Conservation (phyloP, 2,329 filamentous ascomycete species). For the Colletotrichum sp. region DNA sequence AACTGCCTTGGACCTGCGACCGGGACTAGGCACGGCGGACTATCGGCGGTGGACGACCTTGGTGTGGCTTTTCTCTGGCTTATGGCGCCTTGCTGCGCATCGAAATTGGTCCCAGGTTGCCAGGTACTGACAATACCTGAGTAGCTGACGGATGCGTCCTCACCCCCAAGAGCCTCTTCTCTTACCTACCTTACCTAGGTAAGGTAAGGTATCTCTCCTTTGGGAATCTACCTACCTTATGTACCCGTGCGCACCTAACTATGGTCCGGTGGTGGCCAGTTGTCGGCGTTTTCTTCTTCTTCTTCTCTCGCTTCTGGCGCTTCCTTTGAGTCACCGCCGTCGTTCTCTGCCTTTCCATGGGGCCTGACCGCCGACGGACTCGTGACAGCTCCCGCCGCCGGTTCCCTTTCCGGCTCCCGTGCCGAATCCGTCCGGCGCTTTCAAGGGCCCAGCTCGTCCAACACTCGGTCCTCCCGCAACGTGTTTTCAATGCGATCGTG, state of each 20-base stretch:
- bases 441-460: not conserved
- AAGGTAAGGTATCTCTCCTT: too few species aligned
- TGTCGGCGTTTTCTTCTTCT: not conserved
- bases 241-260: not conserved
- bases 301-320: not conserved
- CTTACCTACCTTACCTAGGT: too few species aligned
- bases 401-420: not conserved
- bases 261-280: not conserved
- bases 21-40: not conserved
- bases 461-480: not conserved
- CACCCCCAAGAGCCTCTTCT: not conserved
- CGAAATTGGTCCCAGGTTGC: not conserved
- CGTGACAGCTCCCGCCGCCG: not conserved
- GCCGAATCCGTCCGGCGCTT: not conserved
- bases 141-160: not conserved
- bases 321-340: not conserved
- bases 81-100: not conserved
- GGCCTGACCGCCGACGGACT: not conserved
- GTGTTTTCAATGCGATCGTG: not conserved
- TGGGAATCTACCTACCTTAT: not conserved
- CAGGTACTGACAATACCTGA: not conserved
- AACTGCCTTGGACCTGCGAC: not conserved
- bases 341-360: not conserved
- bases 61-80: not conserved
- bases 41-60: not conserved